Percentiles rank a stretch among this genome's conserved stretches.
phyloP scores from a whole-genome alignment of 2,329 filamentous ascomycete genomes.

The Sporothrix mexicana region DNA sequence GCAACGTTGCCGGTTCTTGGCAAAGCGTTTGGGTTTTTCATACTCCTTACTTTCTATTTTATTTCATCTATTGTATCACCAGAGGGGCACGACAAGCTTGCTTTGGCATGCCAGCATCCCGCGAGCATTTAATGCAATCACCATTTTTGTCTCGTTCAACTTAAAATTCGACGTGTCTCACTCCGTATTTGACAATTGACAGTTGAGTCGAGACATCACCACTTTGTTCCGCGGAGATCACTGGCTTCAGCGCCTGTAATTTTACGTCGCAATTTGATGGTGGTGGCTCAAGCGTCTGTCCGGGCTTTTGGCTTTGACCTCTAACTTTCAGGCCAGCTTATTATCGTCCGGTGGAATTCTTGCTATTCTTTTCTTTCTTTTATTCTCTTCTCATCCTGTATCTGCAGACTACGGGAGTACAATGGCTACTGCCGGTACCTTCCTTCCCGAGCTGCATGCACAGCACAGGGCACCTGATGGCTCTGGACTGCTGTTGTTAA shows the following conservation, averaged over 20 bases:
- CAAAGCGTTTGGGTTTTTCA: neutral
- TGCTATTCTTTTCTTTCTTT: neutral
- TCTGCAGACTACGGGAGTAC: neutral
- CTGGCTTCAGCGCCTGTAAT: neutral
- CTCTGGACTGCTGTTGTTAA: neutral
- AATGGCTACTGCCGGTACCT: slow-evolving; percentile 23
- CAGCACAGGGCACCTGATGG: slow-evolving; percentile 30
- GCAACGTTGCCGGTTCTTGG: too few relatives aligned
- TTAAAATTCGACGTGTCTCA: too few relatives aligned
- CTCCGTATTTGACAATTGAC: too few relatives aligned
- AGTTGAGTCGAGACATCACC: neutral
- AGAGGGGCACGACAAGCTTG: too few relatives aligned
- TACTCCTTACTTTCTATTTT: neutral
- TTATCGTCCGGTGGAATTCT: neutral
- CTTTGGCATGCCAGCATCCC: too few relatives aligned
- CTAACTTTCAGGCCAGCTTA: neutral
- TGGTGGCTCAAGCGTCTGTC: neutral
- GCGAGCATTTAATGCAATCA: too few relatives aligned
- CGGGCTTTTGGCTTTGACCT: neutral
- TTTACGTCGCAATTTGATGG: too few relatives aligned
- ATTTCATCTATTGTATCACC: neutral
- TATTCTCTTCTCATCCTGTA: neutral
- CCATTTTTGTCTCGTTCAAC: too few relatives aligned
- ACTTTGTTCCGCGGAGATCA: neutral
- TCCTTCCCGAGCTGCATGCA: slow-evolving; percentile 32